Conservation (phyloP, 2,329 filamentous ascomycete species). For the Eurotiales sp. region DNA sequence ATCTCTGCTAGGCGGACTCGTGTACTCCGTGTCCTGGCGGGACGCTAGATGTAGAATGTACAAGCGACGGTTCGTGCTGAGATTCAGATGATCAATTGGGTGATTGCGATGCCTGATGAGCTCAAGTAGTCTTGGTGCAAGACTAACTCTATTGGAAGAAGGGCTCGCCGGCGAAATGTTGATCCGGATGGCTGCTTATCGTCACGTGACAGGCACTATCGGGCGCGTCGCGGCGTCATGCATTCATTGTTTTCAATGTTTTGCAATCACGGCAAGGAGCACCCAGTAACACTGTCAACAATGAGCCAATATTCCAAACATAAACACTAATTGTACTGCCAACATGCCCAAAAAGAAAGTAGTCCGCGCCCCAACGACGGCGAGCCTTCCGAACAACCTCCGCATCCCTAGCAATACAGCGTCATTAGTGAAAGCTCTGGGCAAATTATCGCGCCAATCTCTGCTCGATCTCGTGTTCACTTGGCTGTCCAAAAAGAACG, state of each 20-base stretch:
- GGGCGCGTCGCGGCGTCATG: not conserved
- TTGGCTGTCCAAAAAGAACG: conserved; percentile 70
- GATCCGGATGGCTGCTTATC: not conserved
- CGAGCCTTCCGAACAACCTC: conserved; percentile 67
- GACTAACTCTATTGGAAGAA: no score
- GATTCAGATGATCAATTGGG: no score
- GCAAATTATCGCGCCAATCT: conserved; percentile 66
- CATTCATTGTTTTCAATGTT: conserved; percentile 8
- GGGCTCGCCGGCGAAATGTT: no score
- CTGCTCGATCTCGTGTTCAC: conserved; percentile 68
- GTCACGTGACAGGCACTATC: conserved; percentile 1
- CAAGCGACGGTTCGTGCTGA: no score
- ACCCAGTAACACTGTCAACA: no score
- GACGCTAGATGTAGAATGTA: no score
- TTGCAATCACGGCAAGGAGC: not conserved
- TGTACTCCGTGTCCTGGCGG: no score
- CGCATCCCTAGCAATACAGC: conserved; percentile 64
- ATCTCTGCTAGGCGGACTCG: no score
- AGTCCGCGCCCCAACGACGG: conserved; percentile 61
- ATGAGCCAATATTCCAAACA: no score
- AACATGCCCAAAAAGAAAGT: conserved; percentile 30
- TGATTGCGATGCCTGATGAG: no score
- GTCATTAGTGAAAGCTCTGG: conserved; percentile 63
- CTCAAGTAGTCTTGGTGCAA: no score
- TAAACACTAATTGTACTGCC: no score